Percentiles rank a stretch among this genome's conserved stretches.
Conservation (phyloP, 345 rosid species). For the Rhodomyrtus tomentosa region DNA sequence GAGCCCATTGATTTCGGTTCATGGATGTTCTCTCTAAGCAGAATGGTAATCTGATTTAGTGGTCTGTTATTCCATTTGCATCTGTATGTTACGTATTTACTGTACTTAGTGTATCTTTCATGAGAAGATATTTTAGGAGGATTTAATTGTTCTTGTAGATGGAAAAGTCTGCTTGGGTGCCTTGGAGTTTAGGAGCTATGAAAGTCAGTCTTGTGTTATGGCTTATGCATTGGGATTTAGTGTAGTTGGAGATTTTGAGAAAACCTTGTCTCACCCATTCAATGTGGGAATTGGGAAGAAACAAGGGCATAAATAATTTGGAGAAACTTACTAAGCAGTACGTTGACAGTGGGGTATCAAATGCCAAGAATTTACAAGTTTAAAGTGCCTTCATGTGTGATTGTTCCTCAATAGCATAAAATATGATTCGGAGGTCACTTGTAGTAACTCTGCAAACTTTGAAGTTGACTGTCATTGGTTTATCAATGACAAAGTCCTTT, state of each 20-base stretch:
- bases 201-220: neutral
- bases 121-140: neutral
- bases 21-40: neutral
- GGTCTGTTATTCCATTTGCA: neutral
- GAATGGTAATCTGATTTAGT: neutral
- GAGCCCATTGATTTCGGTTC: neutral
- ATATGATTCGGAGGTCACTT: neutral
- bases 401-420: neutral
- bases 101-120: neutral
- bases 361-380: neutral
- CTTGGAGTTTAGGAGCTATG: neutral
- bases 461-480: neutral
- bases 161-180: neutral
- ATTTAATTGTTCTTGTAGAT: neutral
- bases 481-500: neutral
- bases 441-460: neutral
- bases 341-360: neutral
- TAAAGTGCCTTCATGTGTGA: neutral
- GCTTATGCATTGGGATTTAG: neutral
- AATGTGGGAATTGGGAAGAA: neutral
- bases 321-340: neutral
- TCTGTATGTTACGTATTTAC: neutral
- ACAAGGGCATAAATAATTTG: neutral
- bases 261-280: neutral
- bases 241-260: neutral